These are phyloP conservation scores for Phialemoniopsis sp. DNA, from an alignment of 2,329 filamentous ascomycete species.

Conservation along the genomic window DNA sequence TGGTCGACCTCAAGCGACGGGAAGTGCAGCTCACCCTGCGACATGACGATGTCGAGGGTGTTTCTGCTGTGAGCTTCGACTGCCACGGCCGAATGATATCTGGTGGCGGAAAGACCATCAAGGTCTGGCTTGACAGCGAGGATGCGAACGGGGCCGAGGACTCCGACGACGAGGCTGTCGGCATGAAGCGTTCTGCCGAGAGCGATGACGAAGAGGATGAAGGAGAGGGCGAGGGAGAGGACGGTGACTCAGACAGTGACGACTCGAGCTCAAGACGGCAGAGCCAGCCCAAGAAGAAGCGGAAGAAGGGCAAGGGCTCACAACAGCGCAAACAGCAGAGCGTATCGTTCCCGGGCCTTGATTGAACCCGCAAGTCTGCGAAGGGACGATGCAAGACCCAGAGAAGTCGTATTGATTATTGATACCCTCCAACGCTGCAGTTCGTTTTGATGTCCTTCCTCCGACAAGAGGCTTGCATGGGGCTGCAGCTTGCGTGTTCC, in stretches of 20 bases:
- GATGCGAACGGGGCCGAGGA: constrained; percentile 48
- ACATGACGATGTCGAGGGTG: constrained; percentile 85
- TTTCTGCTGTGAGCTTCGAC: constrained; percentile 80
- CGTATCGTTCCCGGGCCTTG: constrained; percentile 23
- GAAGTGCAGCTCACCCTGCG: constrained; percentile 64
- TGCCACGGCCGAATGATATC: constrained; percentile 82
- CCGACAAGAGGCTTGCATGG: too few species aligned
- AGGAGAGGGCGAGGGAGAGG: constrained; percentile 34
- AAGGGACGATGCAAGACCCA: too few species aligned
- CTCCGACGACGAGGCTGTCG: constrained; percentile 38
- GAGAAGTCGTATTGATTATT: too few species aligned
- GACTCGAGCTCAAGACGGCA: constrained; percentile 10
- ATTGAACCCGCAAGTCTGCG: constrained; percentile 11
- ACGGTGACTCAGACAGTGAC: constrained; percentile 43
- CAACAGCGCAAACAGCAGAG: constrained; percentile 8
- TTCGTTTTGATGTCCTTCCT: too few species aligned
- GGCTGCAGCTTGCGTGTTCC: too few species aligned
- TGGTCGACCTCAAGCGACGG: constrained; percentile 71
- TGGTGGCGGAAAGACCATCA: constrained; percentile 79
- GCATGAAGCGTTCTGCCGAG: constrained; percentile 41
- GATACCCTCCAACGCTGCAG: too few species aligned
- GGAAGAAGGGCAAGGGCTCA: constrained; percentile 21
- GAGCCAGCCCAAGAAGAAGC: constrained; percentile 23
- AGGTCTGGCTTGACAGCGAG: constrained; percentile 79
- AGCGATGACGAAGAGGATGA: constrained; percentile 42